Evolutionary conservation across 1,284 basidiomycete genomes (phyloP), one percentile per base, ranked within the genome.

Genomic region (Malassezia japonica): DNA sequence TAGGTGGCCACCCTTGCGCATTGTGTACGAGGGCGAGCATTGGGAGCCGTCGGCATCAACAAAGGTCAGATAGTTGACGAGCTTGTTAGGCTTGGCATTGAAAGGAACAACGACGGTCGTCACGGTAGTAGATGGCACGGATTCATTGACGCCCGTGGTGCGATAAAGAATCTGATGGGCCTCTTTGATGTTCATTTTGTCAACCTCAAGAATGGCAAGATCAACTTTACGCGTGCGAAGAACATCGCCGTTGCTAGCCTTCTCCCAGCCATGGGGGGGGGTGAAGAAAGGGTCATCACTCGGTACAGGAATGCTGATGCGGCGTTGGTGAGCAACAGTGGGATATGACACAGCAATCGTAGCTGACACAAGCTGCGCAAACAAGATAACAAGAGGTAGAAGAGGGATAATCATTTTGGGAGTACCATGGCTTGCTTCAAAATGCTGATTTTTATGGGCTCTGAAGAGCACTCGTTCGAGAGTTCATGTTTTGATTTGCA

Each of bases 221-320:
- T 59, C 46, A 15, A 67, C 45, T 12, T 45, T 16, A 24, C 67
- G 54, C 2, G 54, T 58, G 2, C 60, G 51, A 1, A 69, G 41
- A 37, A 69, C 55, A 8, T 57, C 46, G 21, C 66, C 66, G 21
- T 47, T 46, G 16, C 40, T 24, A 1, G 48, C 39, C 1, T 55
- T 18, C 7, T 50, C 34, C 23, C 59, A 61, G 39, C 43, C 35
- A 25, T 32, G 21, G n/a, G 44, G 31, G 12, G 56, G 52, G 3
- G 42, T 35, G 56, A 67, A 69, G 57, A 67, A 69, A 2, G 55
- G 37, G 35, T 67, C 67, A 20, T 61, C 31, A 2, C 15, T 35
- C 1, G 60, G 61, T 2, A 54, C 28, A 0, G 46, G 41, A 21
- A 55, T 54, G n/a, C 16, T 31, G 1, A 24, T 29, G 20, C 29